Base-by-base conservation (phyloP, 176 grass and related monocot species). In the Calamus simplicifolius region DNA sequence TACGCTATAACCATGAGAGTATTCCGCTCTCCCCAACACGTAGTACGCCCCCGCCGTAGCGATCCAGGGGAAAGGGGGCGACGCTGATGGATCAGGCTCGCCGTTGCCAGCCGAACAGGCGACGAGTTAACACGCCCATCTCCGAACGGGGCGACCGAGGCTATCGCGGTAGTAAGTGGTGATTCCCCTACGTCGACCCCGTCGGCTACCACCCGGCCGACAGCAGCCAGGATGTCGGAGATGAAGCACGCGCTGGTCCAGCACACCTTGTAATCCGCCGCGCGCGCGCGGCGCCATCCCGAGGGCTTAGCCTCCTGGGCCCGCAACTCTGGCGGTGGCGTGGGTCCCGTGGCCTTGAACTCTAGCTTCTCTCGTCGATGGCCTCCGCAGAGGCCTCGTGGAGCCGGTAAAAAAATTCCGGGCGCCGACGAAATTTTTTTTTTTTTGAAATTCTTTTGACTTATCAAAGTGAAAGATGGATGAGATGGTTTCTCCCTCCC, bases 151-250 rank as follows among this genome's bases (percentile, higher is more conserved):
- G 93, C 88, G 4, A 98, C 76, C 18, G 93, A 85, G 29, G 59
- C 88, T 98, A 73, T 98, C 93, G 15, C 67, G 81, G 75, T 80
- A 82, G 64, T 98, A 98, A 1, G 76, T 69, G 38, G 93, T 85
- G 15, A 86, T 73, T 13, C 93, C 88, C n/a, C n/a, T n/a, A n/a
- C 81, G 71, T 98, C 81, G 58, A 93, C 94, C 29, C 94, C 94
- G 69, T 98, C 94, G 25, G 94, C 67, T 56, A 98, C 94, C 16
- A 88, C 94, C 12, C 85, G 78, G 17, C 93, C 88, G 38, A 93
- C 94, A n/a, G 94, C 94, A 3, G 88, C 94, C 56, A 98, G 76
- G 65, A 98, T 98, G 79, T 98, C 94, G 62, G 94, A 98, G 84
- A 88, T 98, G 79, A 98, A 93, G 87, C 94, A 98, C 8, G 88